Evolutionary conservation across 345 rosid genomes (phyloP), one percentile per base, ranked within the genome.

Genomic region (Citrus unshiu): DNA sequence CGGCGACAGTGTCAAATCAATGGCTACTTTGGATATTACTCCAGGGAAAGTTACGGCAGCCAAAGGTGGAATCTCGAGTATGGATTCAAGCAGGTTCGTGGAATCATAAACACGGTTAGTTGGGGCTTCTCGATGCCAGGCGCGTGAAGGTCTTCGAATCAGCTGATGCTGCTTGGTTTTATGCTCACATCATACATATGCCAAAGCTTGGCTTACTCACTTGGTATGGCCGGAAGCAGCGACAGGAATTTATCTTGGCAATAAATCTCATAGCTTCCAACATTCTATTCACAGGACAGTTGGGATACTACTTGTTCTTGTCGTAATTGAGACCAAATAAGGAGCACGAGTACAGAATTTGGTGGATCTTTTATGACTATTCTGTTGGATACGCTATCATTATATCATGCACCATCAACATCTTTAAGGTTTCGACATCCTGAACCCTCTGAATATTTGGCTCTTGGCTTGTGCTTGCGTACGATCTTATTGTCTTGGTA

Each of bases 181-280:
- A 82, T 73, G 70, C 80, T 43, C 85, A 85, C 51, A 24, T 75
- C 19, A 7, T 62, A 1, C 80, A 40, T 40, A 40, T 9, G 84
- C 76, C 85, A 82, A 70, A 21, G 58, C 10, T 27, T 75, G 25
- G 85, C 85, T 6, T 85, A 77, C 19, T 30, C 57, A 1, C 32
- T 85, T 51, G 84, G 85, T 32, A 80, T 68, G 24, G 79, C 59
- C n/a, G 82, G 88, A 37, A 4, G 80, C 82, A 74, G 82, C 60
- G 77, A 80, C 83, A 8, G 43, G 43, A 39, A 39, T 39, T 40
- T 40, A 40, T 40, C 49, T 40, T 40, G 49, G 49, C 14, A 40
- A 40, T 10, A 40, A 40, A 40, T 40, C 13, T 40, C 49, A 40
- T 40, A 10, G 49, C 49, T 9, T 40, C 82, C 62, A 58, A 58